Base-by-base conservation (phyloP, 1,284 basidiomycete genomes). In the Erythrobasidium hasegawianum region DNA sequence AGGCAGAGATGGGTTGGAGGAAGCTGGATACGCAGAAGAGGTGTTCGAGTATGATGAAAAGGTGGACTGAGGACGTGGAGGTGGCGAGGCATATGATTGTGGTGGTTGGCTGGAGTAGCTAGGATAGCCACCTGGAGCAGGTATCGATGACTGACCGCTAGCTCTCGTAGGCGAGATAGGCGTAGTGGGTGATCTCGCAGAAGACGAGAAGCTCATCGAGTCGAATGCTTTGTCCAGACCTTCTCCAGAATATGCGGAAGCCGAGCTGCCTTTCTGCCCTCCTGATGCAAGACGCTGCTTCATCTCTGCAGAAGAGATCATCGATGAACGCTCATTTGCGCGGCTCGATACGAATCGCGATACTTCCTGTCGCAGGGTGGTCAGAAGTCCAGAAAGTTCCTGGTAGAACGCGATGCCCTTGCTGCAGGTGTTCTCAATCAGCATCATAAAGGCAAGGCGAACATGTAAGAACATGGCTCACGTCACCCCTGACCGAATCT, bases 381-480 rank as follows among this genome's bases (percentile, higher is more conserved):
- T 75, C 1, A 86, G 81, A 29, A 95, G 78, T 41, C 85, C 84
- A 0, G 82, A 83, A n/a, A 97, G 81, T 69, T 94, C 89, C 4
- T 81, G 81, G 77, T 97, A 97, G 78, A 96, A 98, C 55, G 87
- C 85, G 2, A 90, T 79, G 0, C 92, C 95, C 76, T 93, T 94
- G 18, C 86, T 90, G 74, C 54, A 24, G 24, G 11, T 22, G 4
- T 38, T 4, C 4, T 18, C n/a, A 38, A 8, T 38, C 33, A 5
- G 16, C 16, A 49, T n/a, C 24, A 18, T 41, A 11, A 54, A 13
- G 13, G 18, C 8, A 40, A 53, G 59, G 47, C 73, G 67, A 64
- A 14, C 13, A 59, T 38, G 40, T 38, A 43, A 50, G 64, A 33
- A 58, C 13, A 20, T 47, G 13, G 85, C 87, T 72, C 76, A 90